Percentiles rank a stretch among this genome's conserved stretches.
phyloP scores from a whole-genome alignment of 1,139 yeast species.

The Sugiyamaella pinicola region DNA sequence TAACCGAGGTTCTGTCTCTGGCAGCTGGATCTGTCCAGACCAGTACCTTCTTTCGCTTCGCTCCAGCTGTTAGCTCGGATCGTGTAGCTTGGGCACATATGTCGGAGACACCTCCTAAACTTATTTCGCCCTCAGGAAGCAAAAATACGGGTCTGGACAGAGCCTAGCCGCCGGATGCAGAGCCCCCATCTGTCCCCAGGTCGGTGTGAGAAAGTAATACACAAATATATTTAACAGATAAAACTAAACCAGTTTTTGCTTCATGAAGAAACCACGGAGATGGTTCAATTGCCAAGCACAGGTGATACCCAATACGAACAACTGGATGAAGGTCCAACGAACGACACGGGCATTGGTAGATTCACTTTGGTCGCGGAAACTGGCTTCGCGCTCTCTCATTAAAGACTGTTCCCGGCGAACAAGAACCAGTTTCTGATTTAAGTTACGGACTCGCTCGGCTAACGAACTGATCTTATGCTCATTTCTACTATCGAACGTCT shows the following conservation, averaged over 20 bases:
- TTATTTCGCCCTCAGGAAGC: too few species aligned
- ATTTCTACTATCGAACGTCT: conserved; percentile 54
- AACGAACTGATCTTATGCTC: conserved; percentile 52
- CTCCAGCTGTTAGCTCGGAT: too few species aligned
- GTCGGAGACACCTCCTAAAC: too few species aligned
- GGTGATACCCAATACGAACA: conserved; percentile 56
- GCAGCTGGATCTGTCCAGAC: too few species aligned
- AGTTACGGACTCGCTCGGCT: conserved; percentile 54
- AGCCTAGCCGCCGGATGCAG: too few species aligned
- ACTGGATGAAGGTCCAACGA: conserved; percentile 65
- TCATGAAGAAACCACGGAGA: conserved; percentile 63
- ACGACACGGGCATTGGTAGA: conserved; percentile 64
- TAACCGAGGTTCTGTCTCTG: too few species aligned
- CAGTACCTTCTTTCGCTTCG: too few species aligned
- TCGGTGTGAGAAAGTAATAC: neutral
- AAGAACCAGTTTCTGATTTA: conserved; percentile 57
- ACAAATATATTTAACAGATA: neutral
- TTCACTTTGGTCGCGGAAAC: conserved; percentile 69
- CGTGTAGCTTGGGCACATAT: too few species aligned
- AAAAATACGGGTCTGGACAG: too few species aligned
- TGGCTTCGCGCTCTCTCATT: conserved; percentile 70
- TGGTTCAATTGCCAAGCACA: conserved; percentile 72
- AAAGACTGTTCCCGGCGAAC: conserved; percentile 66
- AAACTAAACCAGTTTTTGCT: conserved; percentile 60
- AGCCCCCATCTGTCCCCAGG: too few species aligned